Base-by-base conservation (phyloP, 208 protist genomes). In the Leishmania lainsoni region DNA sequence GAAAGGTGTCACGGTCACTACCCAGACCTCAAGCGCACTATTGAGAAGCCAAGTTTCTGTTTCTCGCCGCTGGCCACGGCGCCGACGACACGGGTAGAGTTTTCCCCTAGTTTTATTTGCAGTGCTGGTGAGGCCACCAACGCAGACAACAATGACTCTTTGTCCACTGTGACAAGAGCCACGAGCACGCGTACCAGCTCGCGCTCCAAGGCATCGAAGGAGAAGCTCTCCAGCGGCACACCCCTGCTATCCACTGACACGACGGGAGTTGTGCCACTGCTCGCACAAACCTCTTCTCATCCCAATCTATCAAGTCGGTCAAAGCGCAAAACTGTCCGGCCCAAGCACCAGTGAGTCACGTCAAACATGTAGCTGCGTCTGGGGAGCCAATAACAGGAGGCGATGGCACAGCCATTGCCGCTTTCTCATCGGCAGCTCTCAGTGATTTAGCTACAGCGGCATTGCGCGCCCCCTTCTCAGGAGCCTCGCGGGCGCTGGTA, bases 51-150 rank as follows among this genome's bases (percentile, higher is more conserved):
- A 35, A n/a, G 0, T 35, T 81, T 75, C 35, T 26, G 26, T 17
- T 89, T 89, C 51, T 42, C 35, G 2, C 83, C 83, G 3, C 65
- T 89, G 39, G 39, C 79, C 70, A 89, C 86, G 29, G 82, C 81
- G 16, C 86, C 86, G 2, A 32, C 66, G 16, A 81, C 76, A 17
- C 26, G 14, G 10, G 58, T 86, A 1, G 35, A 45, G 63, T 83
- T 84, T n/a, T 84, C 79, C 39, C 5, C n/a, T 29, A 6, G 17
- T 22, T 22, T 48, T 32, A 1, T 42, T 20, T 14, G 26, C 45
- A 32, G 45, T 32, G 69, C 17, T 49, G 69, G 35, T 26, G 26
- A 51, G 42, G 69, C 14, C 6, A 26, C 10, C 69, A 35, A 29
- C 20, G 20, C 26, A 22, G 26, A 39, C 42, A 32, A 4, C 42